Evolutionary conservation across 768 basidiomycete species (phyloP).

Genomic region (Tylopilus felleus): DNA sequence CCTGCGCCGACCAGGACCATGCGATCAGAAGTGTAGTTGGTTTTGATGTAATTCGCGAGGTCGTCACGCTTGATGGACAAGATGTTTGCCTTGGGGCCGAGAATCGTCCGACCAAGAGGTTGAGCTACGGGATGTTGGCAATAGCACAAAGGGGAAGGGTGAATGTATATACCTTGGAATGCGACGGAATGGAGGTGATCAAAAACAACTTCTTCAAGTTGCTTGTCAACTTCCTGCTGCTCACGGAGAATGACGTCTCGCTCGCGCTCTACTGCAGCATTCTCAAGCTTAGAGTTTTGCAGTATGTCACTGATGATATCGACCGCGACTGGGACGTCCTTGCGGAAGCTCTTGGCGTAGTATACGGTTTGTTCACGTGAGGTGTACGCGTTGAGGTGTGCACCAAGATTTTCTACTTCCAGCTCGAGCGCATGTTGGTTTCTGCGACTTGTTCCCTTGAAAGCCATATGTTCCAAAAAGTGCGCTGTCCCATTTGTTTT

Average conservation of each 20-base stretch:
- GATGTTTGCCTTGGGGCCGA: slow-evolving; percentile 95
- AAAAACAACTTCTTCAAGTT: slow-evolving; percentile 96
- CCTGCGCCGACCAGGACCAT: slow-evolving; percentile 99
- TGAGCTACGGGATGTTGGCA: slow-evolving; percentile 55
- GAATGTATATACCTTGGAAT: slow-evolving; percentile 69
- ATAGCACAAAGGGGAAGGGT: slow-evolving; percentile 2
- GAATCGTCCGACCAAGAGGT: slow-evolving; percentile 94
- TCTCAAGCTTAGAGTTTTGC: slow-evolving; percentile 93
- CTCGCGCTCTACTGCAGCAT: slow-evolving; percentile 85
- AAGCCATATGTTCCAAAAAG: slow-evolving; percentile 98
- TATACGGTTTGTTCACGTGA: slow-evolving; percentile 99
- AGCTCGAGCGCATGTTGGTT: slow-evolving; percentile 89
- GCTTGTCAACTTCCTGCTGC: slow-evolving; percentile 99
- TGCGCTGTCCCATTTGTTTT: slow-evolving; percentile 95
- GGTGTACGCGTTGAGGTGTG: slow-evolving; percentile 97
- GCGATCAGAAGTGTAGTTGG: slow-evolving; percentile 97
- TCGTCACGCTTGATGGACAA: slow-evolving; percentile 92
- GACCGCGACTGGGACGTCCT: slow-evolving; percentile 86
- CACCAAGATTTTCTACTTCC: slow-evolving; percentile 97
- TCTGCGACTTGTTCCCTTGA: slow-evolving; percentile 91
- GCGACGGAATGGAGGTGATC: slow-evolving; percentile 97
- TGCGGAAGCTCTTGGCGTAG: slow-evolving; percentile 97
- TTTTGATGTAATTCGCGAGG: slow-evolving; percentile 87
- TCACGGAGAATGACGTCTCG: slow-evolving; percentile 95
- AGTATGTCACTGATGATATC: slow-evolving; percentile 99